phyloP scores from a whole-genome alignment of 2,329 filamentous ascomycete species.

The Hypoxylon sp. region DNA sequence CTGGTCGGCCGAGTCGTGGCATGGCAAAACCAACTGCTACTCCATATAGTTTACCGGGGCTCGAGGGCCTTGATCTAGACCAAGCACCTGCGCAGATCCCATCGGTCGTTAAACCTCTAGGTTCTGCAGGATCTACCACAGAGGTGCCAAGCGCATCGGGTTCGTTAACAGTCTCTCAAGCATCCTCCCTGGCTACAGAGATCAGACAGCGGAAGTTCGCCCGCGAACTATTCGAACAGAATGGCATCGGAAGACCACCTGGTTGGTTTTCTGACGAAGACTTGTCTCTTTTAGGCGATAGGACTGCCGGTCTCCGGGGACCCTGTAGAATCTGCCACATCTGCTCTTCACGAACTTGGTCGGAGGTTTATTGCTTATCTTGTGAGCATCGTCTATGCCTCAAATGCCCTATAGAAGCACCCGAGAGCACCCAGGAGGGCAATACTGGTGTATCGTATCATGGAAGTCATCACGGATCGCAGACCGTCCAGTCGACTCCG shows the following conservation, averaged over 20 bases:
- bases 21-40: slow-evolving; percentile 1
- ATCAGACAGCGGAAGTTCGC: slow-evolving; percentile 52
- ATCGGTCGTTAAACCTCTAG: background rate
- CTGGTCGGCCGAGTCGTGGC: slow-evolving; percentile 2
- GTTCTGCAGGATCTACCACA: slow-evolving; percentile 7
- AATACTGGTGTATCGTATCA: slow-evolving; percentile 37
- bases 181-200: slow-evolving; percentile 43
- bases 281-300: slow-evolving; percentile 44
- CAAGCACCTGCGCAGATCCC: background rate
- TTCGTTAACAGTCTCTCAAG: slow-evolving; percentile 24
- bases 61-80: background rate
- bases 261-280: slow-evolving; percentile 56
- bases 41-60: slow-evolving; percentile 5
- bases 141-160: slow-evolving; percentile 9
- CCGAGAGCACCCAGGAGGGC: slow-evolving; percentile 33
- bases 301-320: slow-evolving; percentile 42
- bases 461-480: slow-evolving; percentile 28
- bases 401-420: slow-evolving; percentile 53
- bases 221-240: slow-evolving; percentile 56
- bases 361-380: slow-evolving; percentile 52
- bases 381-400: slow-evolving; percentile 61
- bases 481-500: slow-evolving; percentile 10
- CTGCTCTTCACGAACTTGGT: slow-evolving; percentile 54
- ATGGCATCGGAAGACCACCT: slow-evolving; percentile 55
- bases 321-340: slow-evolving; percentile 56